Percentiles rank a stretch among this genome's conserved stretches.
phyloP scores from a whole-genome alignment of 1,139 yeast species.

The Candida dubliniensis region DNA sequence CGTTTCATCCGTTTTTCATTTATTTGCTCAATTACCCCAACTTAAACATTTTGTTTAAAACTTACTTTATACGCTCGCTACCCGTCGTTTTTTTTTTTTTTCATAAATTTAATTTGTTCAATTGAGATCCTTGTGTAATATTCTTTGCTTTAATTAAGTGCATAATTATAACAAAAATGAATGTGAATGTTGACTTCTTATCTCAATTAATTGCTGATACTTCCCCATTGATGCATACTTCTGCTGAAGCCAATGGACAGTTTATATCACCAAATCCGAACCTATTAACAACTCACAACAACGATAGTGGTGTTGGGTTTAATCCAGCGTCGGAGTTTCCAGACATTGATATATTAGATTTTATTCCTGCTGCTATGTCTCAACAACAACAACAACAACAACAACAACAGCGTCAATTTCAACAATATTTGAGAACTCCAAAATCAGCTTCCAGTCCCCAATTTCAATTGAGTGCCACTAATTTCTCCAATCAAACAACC shows the following conservation, averaged over 20 bases:
- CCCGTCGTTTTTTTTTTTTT: not conserved
- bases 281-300: slow-evolving; percentile 1
- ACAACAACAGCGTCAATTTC: slow-evolving; percentile 2
- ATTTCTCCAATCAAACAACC: slow-evolving; percentile 10
- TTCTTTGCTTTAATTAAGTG: not conserved
- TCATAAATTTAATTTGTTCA: slow-evolving; percentile 1
- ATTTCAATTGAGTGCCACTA: slow-evolving; percentile 6
- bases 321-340: not conserved
- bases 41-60: not conserved
- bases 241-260: slow-evolving; percentile 1
- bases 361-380: slow-evolving; percentile 5
- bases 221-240: slow-evolving; percentile 7
- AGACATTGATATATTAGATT: slow-evolving; percentile 8
- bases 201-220: slow-evolving; percentile 6
- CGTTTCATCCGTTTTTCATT: not conserved
- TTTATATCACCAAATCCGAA: slow-evolving; percentile 8
- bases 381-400: slow-evolving; percentile 2
- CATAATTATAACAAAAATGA: not conserved
- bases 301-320: slow-evolving; percentile 1
- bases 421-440: slow-evolving; percentile 11
- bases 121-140: not conserved
- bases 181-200: slow-evolving; percentile 6
- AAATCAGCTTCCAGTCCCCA: slow-evolving; percentile 10
- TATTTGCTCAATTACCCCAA: too few relatives aligned
- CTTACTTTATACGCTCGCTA: slow-evolving; percentile 6